phyloP scores from a whole-genome alignment of 2,329 filamentous ascomycete species.

The Huntiella moniliformis region DNA sequence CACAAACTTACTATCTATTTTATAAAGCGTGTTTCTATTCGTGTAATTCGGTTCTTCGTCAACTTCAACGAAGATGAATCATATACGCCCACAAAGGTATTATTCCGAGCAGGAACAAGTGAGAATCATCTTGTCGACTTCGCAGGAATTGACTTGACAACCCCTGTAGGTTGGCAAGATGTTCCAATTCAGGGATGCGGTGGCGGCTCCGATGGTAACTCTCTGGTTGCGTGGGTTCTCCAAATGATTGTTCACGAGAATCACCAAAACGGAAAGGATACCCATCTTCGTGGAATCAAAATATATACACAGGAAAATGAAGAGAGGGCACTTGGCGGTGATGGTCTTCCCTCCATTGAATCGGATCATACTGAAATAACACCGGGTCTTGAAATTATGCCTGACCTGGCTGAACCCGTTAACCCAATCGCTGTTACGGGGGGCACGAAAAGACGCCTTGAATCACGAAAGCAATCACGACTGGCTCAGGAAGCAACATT shows the following conservation, averaged over 20 bases:
- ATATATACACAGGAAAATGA: constrained; percentile 48
- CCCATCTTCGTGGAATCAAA: constrained; percentile 85
- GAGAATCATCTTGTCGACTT: constrained; percentile 86
- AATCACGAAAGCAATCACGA: not conserved
- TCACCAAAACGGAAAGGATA: constrained; percentile 98
- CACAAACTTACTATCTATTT: constrained; percentile 73
- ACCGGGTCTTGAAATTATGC: not conserved
- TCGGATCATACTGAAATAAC: constrained; percentile 1
- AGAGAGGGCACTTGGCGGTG: constrained; percentile 8
- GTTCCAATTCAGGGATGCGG: constrained; percentile 42
- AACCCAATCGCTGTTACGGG: not conserved
- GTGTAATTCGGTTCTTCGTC: constrained; percentile 63
- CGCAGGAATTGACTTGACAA: constrained; percentile 56
- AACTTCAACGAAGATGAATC: constrained; percentile 89
- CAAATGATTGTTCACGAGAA: constrained; percentile 88
- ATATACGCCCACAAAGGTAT: constrained; percentile 87
- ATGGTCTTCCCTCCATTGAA: constrained; percentile 7
- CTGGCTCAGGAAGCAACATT: constrained; percentile 2
- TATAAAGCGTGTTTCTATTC: constrained; percentile 62
- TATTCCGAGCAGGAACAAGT: constrained; percentile 74
- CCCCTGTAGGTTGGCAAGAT: constrained; percentile 79
- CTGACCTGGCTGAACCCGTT: not conserved
- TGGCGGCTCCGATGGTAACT: constrained; percentile 46
- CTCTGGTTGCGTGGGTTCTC: constrained; percentile 72
- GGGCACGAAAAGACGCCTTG: not conserved